Conservation (phyloP, 2,329 filamentous ascomycete species). For the Curvularia hawaiiensis region DNA sequence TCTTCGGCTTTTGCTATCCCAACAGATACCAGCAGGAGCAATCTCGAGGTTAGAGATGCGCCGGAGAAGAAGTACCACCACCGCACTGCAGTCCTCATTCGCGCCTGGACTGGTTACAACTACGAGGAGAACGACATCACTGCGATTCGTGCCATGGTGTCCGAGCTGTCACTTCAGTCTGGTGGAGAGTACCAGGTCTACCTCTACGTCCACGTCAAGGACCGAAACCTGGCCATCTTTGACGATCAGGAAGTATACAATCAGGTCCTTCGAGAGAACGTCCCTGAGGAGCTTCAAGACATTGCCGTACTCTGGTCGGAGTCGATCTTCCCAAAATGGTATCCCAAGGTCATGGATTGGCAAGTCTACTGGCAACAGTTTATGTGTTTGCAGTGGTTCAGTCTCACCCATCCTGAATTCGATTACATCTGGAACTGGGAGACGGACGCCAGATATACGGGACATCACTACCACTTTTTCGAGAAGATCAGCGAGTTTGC, state of each 20-base stretch:
- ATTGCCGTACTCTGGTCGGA: conserved; percentile 79
- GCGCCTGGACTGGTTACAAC: conserved; percentile 54
- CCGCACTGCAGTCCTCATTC: conserved; percentile 54
- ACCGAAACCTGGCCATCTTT: conserved; percentile 63
- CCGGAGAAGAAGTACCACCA: conserved; percentile 45
- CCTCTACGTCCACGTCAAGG: conserved; percentile 57
- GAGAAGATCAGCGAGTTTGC: conserved; percentile 64
- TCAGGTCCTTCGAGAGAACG: conserved; percentile 63
- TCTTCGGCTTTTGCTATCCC: conserved; percentile 39
- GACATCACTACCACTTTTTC: conserved; percentile 81
- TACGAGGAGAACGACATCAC: conserved; percentile 55
- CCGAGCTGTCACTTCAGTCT: conserved; percentile 52
- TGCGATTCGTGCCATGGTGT: conserved; percentile 53
- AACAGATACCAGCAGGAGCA: conserved; percentile 34
- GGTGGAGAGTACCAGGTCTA: conserved; percentile 57
- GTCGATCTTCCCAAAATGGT: conserved; percentile 53
- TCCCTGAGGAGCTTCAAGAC: conserved; percentile 71
- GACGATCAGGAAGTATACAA: conserved; percentile 64
- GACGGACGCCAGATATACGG: conserved; percentile 78
- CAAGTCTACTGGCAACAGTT: conserved; percentile 64
- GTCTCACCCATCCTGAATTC: conserved; percentile 76
- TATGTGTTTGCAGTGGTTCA: conserved; percentile 76
- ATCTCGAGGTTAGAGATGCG: conserved; percentile 30
- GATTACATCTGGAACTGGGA: conserved; percentile 87
- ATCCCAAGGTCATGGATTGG: conserved; percentile 56